phyloP scores from a whole-genome alignment of 495 filamentous ascomycete genomes.

The Penicillium daleae region DNA sequence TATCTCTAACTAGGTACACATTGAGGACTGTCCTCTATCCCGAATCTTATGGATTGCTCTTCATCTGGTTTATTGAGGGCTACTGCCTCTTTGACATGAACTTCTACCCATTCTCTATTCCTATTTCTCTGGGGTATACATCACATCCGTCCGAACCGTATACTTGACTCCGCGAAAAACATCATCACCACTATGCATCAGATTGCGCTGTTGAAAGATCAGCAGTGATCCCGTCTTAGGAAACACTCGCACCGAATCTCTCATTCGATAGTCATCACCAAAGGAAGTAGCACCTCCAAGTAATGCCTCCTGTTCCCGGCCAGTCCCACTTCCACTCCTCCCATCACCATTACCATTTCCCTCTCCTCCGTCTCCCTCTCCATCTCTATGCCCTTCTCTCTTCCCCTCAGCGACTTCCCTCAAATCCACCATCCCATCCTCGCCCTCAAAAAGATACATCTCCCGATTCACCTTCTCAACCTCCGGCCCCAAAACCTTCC shows the following conservation, averaged over 20 bases:
- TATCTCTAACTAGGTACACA: too few species aligned
- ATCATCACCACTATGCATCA: conserved; percentile 76
- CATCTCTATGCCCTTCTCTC: too few species aligned
- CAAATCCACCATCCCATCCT: conserved; percentile 22
- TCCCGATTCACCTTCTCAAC: conserved; percentile 25
- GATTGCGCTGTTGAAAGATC: conserved; percentile 72
- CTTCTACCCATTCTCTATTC: too few species aligned
- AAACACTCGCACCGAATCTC: conserved; percentile 60
- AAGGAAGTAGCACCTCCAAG: conserved; percentile 70
- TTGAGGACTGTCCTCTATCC: too few species aligned
- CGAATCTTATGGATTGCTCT: too few species aligned
- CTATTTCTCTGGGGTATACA: conserved; percentile 53
- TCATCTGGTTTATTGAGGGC: too few species aligned
- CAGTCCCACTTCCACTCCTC: not conserved
- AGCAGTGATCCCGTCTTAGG: conserved; percentile 73
- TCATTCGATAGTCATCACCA: conserved; percentile 43
- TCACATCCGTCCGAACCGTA: conserved; percentile 76
- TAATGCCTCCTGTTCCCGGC: conserved; percentile 15
- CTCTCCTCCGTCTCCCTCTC: too few species aligned
- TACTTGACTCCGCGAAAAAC: conserved; percentile 74
- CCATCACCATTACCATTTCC: not conserved
- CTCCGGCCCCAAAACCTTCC: conserved; percentile 33
- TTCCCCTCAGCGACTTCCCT: conserved; percentile 1
- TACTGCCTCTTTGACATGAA: too few species aligned
- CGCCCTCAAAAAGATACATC: conserved; percentile 12